phyloP scores from a whole-genome alignment of 2,329 filamentous ascomycete genomes.

The Botrytis byssoidea region DNA sequence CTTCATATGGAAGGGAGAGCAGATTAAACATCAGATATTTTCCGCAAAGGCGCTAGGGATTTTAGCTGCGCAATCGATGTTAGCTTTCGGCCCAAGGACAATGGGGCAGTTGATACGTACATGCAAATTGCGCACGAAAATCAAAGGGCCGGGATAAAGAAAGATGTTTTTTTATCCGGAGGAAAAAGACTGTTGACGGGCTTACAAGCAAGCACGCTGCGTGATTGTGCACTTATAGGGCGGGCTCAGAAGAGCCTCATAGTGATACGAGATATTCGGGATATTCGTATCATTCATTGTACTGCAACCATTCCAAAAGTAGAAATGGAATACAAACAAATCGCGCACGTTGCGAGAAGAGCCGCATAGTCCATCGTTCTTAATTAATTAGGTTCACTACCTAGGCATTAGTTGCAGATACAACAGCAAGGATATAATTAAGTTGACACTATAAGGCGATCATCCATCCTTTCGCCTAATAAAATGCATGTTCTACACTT shows the following conservation, averaged over 20 bases:
- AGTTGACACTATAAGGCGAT: not conserved
- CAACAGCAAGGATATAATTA: not conserved
- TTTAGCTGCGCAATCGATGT: not conserved
- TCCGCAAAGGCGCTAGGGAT: not conserved
- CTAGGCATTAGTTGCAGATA: not conserved
- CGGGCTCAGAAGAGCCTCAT: not conserved
- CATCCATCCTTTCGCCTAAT: not conserved
- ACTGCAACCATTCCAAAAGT: not conserved
- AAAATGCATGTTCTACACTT: not conserved
- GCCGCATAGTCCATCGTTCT: not conserved
- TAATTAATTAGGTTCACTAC: not conserved
- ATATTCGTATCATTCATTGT: not conserved
- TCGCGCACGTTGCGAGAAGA: not conserved
- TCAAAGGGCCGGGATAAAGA: not conserved
- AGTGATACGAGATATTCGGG: not conserved
- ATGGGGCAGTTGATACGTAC: not conserved
- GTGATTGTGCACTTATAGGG: not conserved
- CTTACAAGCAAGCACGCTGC: not conserved
- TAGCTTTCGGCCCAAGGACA: not conserved
- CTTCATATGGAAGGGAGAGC: constrained; percentile 37
- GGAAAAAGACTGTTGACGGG: not conserved
- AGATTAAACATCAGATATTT: constrained; percentile 33
- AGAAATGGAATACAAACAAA: not conserved
- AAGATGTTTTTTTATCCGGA: not conserved
- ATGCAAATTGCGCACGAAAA: not conserved